Base-by-base conservation (phyloP, 2,329 filamentous ascomycete genomes). In the Claviceps arundinis region DNA sequence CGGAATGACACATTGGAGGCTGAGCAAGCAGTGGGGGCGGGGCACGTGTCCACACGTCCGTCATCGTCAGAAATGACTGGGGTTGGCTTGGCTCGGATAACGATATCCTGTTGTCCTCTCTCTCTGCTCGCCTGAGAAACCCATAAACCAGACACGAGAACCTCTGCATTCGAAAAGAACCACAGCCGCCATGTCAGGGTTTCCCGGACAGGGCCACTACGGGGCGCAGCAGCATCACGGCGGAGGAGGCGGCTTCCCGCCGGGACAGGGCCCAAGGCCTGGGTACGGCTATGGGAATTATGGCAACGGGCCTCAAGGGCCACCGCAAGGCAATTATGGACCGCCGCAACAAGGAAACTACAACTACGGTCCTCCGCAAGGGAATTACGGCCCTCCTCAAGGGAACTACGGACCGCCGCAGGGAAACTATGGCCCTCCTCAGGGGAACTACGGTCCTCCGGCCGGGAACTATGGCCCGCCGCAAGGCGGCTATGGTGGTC, bases 131-230 rank as follows among this genome's bases (percentile, higher is more conserved):
- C 30, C 30, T 11, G 30, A 34, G 9, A 11, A 11, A 34, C 9
- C 30, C 9, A 34, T 11, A 34, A 34, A 34, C 30, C 30, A 34
- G 30, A 34, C 30, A 34, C 30, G 30, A 34, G 30, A 34, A 11
- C 30, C 30, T 34, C 30, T 34, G 30, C 3, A 34, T 34, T 34
- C 30, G 30, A 34, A 34, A 34, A 34, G 9, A 34, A 34, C 30
- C 34, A 16, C 16, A 3, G 3, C 30, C 50, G 50, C 38, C 57
- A 70, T 70, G 68, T 70, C 68, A 44, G 65, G 67, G 57, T 70
- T 67, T 60, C 68, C 69, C 37, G 69, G 68, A 50, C 68, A 70
- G 58, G 67, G 70, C 56, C 62, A 69, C 45, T 60, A 71, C 58
- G 68, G 68, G 54, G 56, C 62, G 37, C 57, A 60, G 47, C 56